Base-by-base conservation (phyloP, 192 early-diverging fungal genomes). In the Linnemannia exigua region DNA sequence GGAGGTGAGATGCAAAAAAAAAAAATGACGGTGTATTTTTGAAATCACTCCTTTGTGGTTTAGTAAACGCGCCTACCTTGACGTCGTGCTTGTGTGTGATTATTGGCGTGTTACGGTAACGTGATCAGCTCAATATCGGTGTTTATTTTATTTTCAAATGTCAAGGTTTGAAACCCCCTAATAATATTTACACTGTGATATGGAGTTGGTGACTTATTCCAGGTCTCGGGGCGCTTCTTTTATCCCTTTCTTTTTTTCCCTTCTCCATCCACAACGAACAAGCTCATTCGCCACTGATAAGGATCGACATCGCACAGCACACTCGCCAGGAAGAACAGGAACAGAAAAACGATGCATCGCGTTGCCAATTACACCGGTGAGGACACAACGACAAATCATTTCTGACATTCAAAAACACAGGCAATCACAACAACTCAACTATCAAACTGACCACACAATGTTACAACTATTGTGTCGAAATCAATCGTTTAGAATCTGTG, bases 401-500 rank as follows among this genome's bases (percentile, higher is more conserved):
- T 22, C 37, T 16, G 33, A 3, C 36, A 11, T 70, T 70, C 44
- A 50, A 48, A 28, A 16, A 16, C 69, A 19, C 22, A 19, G 2
- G 20, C n/a, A n/a, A 44, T 48, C 71, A 72, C 70, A 44, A 44
- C n/a, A n/a, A n/a, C 9, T n/a, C 33, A 69, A 69, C 37, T 20
- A 17, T 19, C 9, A 6, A 2, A 38, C 6, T 69, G 36, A 37
- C 67, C 36, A 22, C 9, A 12, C 36, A 38, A 38, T 36, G 36
- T 33, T 38, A n/a, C 36, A 69, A 69, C 17, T 38, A 1, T 36
- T 33, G 63, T 44, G 14, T 54, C 31, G 2, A 0, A 14, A 75
- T 51, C 6, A 20, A 37, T n/a, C 38, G 0, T 22, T 16, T 86
- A 86, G 84, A 77, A 36, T 51, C 44, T 17, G 28, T 86, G 22